These are phyloP conservation scores for Microbotryum lychnidis-dioicae DNA, from an alignment of 1,284 basidiomycete genomes.

Conservation along the genomic window DNA sequence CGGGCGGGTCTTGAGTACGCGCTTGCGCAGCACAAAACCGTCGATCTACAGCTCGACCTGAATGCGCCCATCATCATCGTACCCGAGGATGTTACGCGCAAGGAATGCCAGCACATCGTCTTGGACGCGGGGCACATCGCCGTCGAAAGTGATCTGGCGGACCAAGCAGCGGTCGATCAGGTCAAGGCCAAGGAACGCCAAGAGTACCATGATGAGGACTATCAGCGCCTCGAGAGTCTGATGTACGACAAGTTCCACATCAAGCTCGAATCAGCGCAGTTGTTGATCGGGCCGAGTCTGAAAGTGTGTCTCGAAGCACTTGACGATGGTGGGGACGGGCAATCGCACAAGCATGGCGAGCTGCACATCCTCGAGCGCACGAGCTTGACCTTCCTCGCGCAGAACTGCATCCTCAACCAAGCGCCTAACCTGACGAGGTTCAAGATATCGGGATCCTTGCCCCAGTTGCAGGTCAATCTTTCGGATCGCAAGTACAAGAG, in stretches of 20 bases:
- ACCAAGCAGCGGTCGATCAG: slow-evolving; percentile 69
- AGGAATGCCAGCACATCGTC: slow-evolving; percentile 75
- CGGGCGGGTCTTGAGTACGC: slow-evolving; percentile 91
- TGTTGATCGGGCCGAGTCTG: slow-evolving; percentile 80
- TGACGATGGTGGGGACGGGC: slow-evolving; percentile 41
- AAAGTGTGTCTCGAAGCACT: slow-evolving; percentile 73
- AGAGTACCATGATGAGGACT: slow-evolving; percentile 83
- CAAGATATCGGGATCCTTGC: slow-evolving; percentile 86
- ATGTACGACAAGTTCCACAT: slow-evolving; percentile 95
- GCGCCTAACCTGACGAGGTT: slow-evolving; percentile 78
- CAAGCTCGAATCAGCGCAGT: slow-evolving; percentile 81
- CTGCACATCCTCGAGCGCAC: slow-evolving; percentile 89
- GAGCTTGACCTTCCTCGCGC: slow-evolving; percentile 80
- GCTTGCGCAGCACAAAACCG: slow-evolving; percentile 83
- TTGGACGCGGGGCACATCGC: slow-evolving; percentile 96
- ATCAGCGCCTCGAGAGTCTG: slow-evolving; percentile 74
- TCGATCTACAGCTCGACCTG: slow-evolving; percentile 92
- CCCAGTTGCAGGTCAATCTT: slow-evolving; percentile 73
- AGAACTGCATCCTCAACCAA: slow-evolving; percentile 87
- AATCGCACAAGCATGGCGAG: slow-evolving; percentile 47
- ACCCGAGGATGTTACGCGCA: slow-evolving; percentile 71
- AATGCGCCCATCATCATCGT: slow-evolving; percentile 97
- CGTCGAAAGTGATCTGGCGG: slow-evolving; percentile 79
- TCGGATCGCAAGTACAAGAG: slow-evolving; percentile 95
- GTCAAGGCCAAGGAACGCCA: slow-evolving; percentile 79